Evolutionary conservation across 2,329 filamentous ascomycete species (phyloP), one percentile per base, ranked within the genome.

Genomic region (Claviceps arundinis): DNA sequence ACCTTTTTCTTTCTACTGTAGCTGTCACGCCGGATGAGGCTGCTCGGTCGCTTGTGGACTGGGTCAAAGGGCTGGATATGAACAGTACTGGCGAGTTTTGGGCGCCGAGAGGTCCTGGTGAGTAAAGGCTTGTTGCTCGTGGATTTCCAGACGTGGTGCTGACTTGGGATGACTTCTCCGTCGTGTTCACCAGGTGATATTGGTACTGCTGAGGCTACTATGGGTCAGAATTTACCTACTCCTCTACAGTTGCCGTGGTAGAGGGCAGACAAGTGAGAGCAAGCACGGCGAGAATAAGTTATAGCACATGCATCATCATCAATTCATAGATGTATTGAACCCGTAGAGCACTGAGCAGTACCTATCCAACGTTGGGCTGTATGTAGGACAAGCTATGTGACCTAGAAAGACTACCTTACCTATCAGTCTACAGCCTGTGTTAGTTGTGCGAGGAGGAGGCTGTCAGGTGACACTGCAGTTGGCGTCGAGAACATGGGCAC

Each of bases 11-110:
- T 22, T 14, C 26, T 11, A n/a, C 51, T 19, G 30, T 54, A 78
- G 85, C 84, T 43, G 81, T 88, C 4, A 82, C 77, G 2, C 82
- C 84, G 0, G 80, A 85, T 56, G 77, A 80, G 60, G 82, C 84
- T 9, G 85, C 85, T 6, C 68, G 75, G 58, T 80, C 75, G 42
- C 67, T 89, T 44, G 66, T 75, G 0, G 71, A 80, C 30, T 88
- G 83, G 75, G 72, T 79, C 11, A 74, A 81, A 38, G 70, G 68
- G 11, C 79, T 88, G 55, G 78, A 82, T 60, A 77, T 87, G 30
- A 72, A 68, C 58, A 83, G 81, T 65, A 82, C 81, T 5, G 85
- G 84, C 7, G 70, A 86, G 66, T 87, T 79, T 59, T 88, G 84
- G 85, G 85, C 84, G 37, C 85, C 84, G 2, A 71, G 83, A 57